Base-by-base conservation (phyloP, 768 basidiomycete species). In the Clathrus columnatus region DNA sequence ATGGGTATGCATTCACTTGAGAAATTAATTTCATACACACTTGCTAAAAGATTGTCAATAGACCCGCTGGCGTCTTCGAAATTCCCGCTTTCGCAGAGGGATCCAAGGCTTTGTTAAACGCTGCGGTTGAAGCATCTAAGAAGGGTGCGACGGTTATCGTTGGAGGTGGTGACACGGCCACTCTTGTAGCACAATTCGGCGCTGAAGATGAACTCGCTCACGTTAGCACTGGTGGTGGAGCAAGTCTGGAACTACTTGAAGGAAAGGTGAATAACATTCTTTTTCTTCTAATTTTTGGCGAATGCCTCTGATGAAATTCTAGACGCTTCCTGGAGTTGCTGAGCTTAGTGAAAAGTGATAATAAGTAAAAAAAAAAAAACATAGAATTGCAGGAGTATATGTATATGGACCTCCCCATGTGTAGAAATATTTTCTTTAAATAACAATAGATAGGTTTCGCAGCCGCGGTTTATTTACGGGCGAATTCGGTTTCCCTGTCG, bases 61-160 rank as follows among this genome's bases (percentile, higher is more conserved):
- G 95, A 32, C 95, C 96, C 42, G 87, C 94, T 30, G 95, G 95
- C 62, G 95, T 99, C 36, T 99, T 99, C 69, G 95, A 99, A 70
- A 95, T 96, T 77, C 82, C 89, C 36, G 82, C 82, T 18, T 99
- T 99, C 64, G 86, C 93, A 0, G 75, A 73, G 30, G 94, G 94
- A 42, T 96, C 94, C 4, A 80, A 82, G 65, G 70, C 83, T 10
- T 82, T 96, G 43, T 83, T 98, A 23, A 82, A 91, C 48, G 91
- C 89, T 27, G 83, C 81, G 64, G 80, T 95, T 63, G 84, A 91
- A 63, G 94, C 94, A 24, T 91, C 91, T 50, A 69, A 83, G 67
- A 81, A 83, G 21, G 94, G 94, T 23, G 76, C 91, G 8, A 88
- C 85, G 6, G 95, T 99, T 60, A 97, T 99, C 63, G 85, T 98